Conservation (phyloP, 2,329 filamentous ascomycete genomes). For the Tolypocladium amazonense region DNA sequence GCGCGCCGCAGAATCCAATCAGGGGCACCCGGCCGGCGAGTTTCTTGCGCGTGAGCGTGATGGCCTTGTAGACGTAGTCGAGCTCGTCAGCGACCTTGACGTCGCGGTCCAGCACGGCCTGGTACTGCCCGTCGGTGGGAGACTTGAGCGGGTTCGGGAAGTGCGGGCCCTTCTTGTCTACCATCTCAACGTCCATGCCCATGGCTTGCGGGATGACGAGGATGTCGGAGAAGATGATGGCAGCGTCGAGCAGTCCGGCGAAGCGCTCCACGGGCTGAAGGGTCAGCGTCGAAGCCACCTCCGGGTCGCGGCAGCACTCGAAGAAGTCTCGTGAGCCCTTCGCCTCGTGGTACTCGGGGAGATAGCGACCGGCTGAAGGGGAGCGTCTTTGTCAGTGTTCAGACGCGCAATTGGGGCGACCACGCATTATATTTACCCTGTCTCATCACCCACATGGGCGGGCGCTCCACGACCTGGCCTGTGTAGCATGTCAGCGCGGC, state of each 20-base stretch:
- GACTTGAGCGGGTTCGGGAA: conserved; percentile 77
- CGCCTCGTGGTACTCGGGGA: conserved; percentile 93
- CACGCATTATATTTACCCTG: conserved; percentile 54
- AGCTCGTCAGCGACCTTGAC: conserved; percentile 81
- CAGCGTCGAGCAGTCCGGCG: conserved; percentile 81
- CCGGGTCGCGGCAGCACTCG: conserved; percentile 87
- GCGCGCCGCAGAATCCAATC: conserved; percentile 93
- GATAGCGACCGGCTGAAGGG: conserved; percentile 74
- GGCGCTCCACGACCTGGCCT: conserved; percentile 86
- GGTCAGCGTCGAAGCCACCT: conserved; percentile 86
- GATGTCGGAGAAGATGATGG: conserved; percentile 98
- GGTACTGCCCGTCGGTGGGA: conserved; percentile 77
- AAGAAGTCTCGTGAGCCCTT: conserved; percentile 93
- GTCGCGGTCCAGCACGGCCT: conserved; percentile 59
- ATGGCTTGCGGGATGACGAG: conserved; percentile 95
- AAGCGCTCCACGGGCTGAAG: conserved; percentile 92
- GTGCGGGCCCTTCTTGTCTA: conserved; percentile 92
- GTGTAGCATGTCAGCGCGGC: conserved; percentile 8
- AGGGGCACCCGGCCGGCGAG: conserved; percentile 79
- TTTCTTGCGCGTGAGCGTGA: conserved; percentile 83
- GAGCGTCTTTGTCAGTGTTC: not conserved
- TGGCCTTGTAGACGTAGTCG: conserved; percentile 91
- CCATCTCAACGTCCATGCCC: conserved; percentile 98
- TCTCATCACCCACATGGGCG: conserved; percentile 98
- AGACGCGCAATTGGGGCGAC: not conserved